Base-by-base conservation (phyloP, 2,329 filamentous ascomycete genomes). In the Fusarium camptoceras region DNA sequence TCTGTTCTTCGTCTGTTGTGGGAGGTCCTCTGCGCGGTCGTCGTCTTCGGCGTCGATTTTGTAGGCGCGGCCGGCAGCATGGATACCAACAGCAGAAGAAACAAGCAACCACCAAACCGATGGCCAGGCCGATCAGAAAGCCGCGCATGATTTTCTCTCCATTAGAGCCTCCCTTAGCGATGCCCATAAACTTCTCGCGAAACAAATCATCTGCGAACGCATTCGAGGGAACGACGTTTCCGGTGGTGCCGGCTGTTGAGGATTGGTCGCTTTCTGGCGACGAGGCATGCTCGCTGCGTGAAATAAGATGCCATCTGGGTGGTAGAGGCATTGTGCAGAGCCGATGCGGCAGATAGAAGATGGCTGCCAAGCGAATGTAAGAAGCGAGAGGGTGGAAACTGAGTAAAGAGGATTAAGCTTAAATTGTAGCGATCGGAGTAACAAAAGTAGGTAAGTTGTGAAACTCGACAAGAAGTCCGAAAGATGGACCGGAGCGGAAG, bases 61-160 rank as follows among this genome's bases (percentile, higher is more conserved):
- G 54, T 25, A 66, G 49, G 27, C 46, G 55, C 50, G 71, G 59
- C 30, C 74, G 58, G 41, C 76, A 76, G 54, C 78, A 79, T 30
- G 78, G 78, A 39, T 78, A 72, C 78, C 78, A 79, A 57, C 78
- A 79, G 59, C 78, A 78, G 30, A 77, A 60, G 44, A 78, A 67
- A 55, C 77, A 74, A 43, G 76, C 78, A n/a, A 79, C 58, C 8
- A 77, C 59, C 7, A 79, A 61, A 5, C 78, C 78, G 24, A 79
- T 64, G 1, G 75, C 77, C 27, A 79, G 68, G 42, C 78, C 78
- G 46, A 79, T 76, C 22, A 80, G 68, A 69, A 80, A 79, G 37
- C 77, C 78, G 14, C 76, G 75, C 47, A 79, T 73, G 14, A 79
- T 72, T 64, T 74, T 78, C 43, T 78, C 78, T 16, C 76, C 76